Evolutionary conservation across 2,329 filamentous ascomycete genomes (phyloP).

Genomic region (Botrytis sinoallii): DNA sequence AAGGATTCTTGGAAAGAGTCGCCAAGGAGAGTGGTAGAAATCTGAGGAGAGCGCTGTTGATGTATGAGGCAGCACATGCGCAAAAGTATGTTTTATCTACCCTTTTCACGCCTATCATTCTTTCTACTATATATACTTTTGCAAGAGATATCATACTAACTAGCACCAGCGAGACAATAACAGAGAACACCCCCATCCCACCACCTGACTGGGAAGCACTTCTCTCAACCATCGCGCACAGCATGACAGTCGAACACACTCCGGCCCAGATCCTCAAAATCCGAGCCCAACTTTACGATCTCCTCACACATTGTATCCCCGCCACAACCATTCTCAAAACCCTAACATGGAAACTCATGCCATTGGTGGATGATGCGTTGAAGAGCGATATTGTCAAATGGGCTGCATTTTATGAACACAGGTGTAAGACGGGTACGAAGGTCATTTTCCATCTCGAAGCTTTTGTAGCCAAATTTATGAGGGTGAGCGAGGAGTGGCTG

Average conservation of each 20-base stretch:
- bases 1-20: constrained; percentile 76
- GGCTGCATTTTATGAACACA: constrained; percentile 96
- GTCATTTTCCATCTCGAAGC: constrained; percentile 98
- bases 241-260: constrained; percentile 92
- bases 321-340: constrained; percentile 92
- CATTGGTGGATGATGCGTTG: constrained; percentile 80
- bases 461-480: constrained; percentile 98
- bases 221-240: constrained; percentile 82
- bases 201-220: constrained; percentile 97
- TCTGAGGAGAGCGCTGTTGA: constrained; percentile 81
- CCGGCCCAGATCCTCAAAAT: constrained; percentile 84
- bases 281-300: constrained; percentile 90
- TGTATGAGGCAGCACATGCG: constrained; percentile 96
- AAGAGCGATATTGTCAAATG: constrained; percentile 93
- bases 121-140: background rate
- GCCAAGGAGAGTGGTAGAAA: constrained; percentile 90
- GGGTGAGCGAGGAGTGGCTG: constrained; percentile 83
- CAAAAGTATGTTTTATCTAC: constrained; percentile 70
- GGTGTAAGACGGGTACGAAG: constrained; percentile 87
- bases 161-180: constrained; percentile 73
- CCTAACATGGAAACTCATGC: constrained; percentile 87
- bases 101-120: background rate
- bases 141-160: background rate
- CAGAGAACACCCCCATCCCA: constrained; percentile 82
- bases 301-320: constrained; percentile 95